Evolutionary conservation across 2,329 filamentous ascomycete genomes (phyloP).

Genomic region (Helotiales sp.): DNA sequence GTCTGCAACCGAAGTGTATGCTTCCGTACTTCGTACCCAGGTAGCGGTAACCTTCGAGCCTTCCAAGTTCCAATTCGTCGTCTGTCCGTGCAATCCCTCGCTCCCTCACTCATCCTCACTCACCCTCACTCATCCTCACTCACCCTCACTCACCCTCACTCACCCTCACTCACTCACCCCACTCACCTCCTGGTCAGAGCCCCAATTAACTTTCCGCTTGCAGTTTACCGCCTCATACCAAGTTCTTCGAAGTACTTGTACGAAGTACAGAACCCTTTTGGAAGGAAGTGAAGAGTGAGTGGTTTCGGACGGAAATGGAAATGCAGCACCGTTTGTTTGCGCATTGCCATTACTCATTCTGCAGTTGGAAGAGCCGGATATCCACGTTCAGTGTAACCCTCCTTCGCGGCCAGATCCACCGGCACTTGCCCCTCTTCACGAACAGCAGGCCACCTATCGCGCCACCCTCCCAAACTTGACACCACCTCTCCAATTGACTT

Average conservation of each 20-base stretch:
- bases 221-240: slow-evolving; percentile 2
- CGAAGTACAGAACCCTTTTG: background rate
- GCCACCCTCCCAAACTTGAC: slow-evolving; percentile 3
- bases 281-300: background rate
- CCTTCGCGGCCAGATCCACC: background rate
- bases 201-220: background rate
- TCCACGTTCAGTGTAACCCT: background rate
- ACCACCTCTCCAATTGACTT: background rate
- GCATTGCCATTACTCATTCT: background rate
- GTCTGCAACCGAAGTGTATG: slow-evolving; percentile 1
- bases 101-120: too few species aligned
- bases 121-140: too few species aligned
- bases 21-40: too few species aligned
- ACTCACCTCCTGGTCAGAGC: background rate
- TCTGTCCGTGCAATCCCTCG: slow-evolving; percentile 6
- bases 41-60: too few species aligned
- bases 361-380: background rate
- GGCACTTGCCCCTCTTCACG: background rate
- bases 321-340: background rate
- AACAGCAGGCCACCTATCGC: slow-evolving; percentile 1
- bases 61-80: background rate
- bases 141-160: too few species aligned
- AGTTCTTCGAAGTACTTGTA: too few species aligned
- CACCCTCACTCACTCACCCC: too few species aligned
- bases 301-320: background rate